Conservation (phyloP, 23 red algal species). For the Gracilariopsis chorda region DNA sequence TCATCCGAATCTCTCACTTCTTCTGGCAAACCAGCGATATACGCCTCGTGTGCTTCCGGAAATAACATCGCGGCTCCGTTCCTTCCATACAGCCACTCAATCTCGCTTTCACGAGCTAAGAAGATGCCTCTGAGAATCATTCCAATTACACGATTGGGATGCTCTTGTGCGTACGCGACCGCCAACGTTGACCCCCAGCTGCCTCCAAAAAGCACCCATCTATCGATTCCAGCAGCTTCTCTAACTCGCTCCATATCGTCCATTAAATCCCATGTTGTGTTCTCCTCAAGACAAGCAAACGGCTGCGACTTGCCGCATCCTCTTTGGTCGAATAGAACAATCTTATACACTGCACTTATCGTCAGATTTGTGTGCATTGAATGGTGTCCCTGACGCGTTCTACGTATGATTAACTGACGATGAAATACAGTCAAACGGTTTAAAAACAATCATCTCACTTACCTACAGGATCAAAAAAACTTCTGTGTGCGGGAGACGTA, state of each 20-base stretch:
- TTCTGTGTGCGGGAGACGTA: constrained; percentile 37
- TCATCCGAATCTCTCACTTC: constrained; percentile 20
- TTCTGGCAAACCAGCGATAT: constrained; percentile 43
- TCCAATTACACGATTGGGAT: constrained; percentile 59
- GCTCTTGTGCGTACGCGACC: constrained; percentile 65
- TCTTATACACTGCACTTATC: constrained; percentile 61
- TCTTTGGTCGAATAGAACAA: constrained; percentile 82
- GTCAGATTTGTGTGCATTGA: no score
- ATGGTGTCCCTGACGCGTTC: no score
- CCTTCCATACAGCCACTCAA: constrained; percentile 76
- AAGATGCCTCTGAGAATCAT: constrained; percentile 79
- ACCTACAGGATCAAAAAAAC: constrained; percentile 80
- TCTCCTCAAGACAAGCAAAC: constrained; percentile 56
- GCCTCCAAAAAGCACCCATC: constrained; percentile 73
- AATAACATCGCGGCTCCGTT: constrained; percentile 62
- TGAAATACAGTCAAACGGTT: no score
- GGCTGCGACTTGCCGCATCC: constrained; percentile 70
- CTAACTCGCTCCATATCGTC: constrained; percentile 66
- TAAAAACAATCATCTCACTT: no score
- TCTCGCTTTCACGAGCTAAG: constrained; percentile 57
- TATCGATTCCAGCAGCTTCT: constrained; percentile 25
- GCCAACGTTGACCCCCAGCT: constrained; percentile 81
- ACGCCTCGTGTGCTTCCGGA: constrained; percentile 59
- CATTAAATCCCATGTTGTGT: constrained; percentile 78
- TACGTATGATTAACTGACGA: no score